Evolutionary conservation across 2,329 filamentous ascomycete species (phyloP).

Genomic region (Aspergillus texensis): DNA sequence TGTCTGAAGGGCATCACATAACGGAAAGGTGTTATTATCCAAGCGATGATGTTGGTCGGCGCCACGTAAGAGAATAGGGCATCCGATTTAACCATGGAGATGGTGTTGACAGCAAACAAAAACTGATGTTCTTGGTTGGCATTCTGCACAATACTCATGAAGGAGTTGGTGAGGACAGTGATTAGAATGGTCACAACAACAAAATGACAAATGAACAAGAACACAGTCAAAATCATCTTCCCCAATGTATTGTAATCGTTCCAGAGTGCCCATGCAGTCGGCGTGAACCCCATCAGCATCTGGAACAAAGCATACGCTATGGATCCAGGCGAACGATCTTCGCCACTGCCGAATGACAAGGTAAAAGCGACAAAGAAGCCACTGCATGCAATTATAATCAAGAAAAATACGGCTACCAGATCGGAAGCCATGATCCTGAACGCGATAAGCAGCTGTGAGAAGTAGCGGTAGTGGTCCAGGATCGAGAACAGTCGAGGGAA

Average conservation of each 20-base stretch:
- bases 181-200: slow-evolving; percentile 92
- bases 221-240: slow-evolving; percentile 73
- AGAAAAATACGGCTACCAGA: slow-evolving; percentile 77
- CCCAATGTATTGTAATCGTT: slow-evolving; percentile 79
- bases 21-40: slow-evolving; percentile 81
- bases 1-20: slow-evolving; percentile 77
- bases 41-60: slow-evolving; percentile 87
- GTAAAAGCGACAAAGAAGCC: slow-evolving; percentile 96
- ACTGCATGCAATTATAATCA: slow-evolving; percentile 86
- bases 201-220: slow-evolving; percentile 94
- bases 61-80: slow-evolving; percentile 92
- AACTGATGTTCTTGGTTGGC: slow-evolving; percentile 91
- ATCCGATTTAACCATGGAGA: slow-evolving; percentile 98
- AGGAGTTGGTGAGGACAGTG: slow-evolving; percentile 93
- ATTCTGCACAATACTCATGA: slow-evolving; percentile 92
- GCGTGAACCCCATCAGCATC: slow-evolving; percentile 93
- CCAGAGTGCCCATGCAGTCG: slow-evolving; percentile 91
- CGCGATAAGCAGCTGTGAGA: slow-evolving; percentile 90
- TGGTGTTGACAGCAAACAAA: slow-evolving; percentile 93
- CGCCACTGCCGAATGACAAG: slow-evolving; percentile 68
- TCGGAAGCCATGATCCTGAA: slow-evolving; percentile 94
- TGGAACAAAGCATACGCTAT: slow-evolving; percentile 93
- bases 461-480: slow-evolving; percentile 93
- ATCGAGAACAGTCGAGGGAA: slow-evolving; percentile 91
- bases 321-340: slow-evolving; percentile 65